Evolutionary conservation across 257 asterid species (phyloP).

Genomic region (Orobanche coerulescens): DNA sequence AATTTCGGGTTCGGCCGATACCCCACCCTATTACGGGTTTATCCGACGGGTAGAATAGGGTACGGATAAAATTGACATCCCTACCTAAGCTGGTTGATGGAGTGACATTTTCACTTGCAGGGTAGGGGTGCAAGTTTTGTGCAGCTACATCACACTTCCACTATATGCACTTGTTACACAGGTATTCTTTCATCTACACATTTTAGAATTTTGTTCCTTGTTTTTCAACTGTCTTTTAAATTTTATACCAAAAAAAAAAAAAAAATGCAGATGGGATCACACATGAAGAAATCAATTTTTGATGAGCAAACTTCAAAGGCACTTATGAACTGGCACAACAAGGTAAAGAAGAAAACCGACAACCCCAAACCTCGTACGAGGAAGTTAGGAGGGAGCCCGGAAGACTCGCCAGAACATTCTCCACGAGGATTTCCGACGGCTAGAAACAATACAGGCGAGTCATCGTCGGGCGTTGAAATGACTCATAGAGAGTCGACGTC

Average conservation of each 20-base stretch:
- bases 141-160: constrained; percentile 95
- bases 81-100: too few species aligned
- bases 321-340: constrained; percentile 72
- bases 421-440: background rate
- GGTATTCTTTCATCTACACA: constrained; percentile 32
- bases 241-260: background rate
- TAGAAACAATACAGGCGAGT: background rate
- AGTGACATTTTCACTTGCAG: too few species aligned
- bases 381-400: constrained; percentile 45
- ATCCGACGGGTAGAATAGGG: too few species aligned
- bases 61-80: too few species aligned
- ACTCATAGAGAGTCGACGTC: background rate
- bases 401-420: constrained; percentile 28
- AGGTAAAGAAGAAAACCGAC: constrained; percentile 43
- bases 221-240: background rate
- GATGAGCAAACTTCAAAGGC: constrained; percentile 96
- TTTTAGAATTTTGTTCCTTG: background rate
- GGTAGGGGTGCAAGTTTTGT: constrained; percentile 58
- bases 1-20: too few species aligned
- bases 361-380: constrained; percentile 20
- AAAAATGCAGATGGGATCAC: constrained; percentile 74
- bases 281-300: constrained; percentile 77
- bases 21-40: too few species aligned
- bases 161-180: constrained; percentile 93
- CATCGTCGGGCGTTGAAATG: constrained; percentile 22